These are phyloP conservation scores for Volvariella volvacea DNA, from an alignment of 1,284 basidiomycete species.

Conservation along the genomic window DNA sequence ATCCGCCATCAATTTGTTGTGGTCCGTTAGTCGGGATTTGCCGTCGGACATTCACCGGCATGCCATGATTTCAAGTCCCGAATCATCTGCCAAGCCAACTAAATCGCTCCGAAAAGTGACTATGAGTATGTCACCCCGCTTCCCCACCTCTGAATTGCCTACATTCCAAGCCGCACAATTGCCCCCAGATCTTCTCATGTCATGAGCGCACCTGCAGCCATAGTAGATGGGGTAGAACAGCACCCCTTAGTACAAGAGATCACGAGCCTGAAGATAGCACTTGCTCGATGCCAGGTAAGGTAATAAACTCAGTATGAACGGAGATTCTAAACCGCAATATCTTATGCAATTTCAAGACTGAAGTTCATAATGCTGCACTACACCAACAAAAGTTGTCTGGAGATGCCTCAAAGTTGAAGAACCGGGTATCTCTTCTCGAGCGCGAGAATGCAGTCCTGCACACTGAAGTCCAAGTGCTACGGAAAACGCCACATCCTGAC, in stretches of 20 bases:
- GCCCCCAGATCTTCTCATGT: too few relatives aligned
- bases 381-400: slow-evolving; percentile 59
- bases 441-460: slow-evolving; percentile 48
- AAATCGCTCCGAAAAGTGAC: too few relatives aligned
- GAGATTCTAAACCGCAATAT: slow-evolving; percentile 1
- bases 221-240: not conserved
- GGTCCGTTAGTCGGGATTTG: too few relatives aligned
- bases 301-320: too few relatives aligned
- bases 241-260: slow-evolving; percentile 67
- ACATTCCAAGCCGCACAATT: too few relatives aligned
- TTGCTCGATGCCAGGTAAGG: slow-evolving; percentile 60
- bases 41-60: too few relatives aligned
- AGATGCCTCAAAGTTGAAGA: slow-evolving; percentile 40
- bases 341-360: slow-evolving; percentile 40
- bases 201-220: too few relatives aligned
- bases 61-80: too few relatives aligned
- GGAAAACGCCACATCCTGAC: slow-evolving; percentile 40
- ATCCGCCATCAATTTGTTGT: too few relatives aligned
- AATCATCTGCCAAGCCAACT: too few relatives aligned
- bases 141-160: too few relatives aligned
- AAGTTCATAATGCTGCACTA: slow-evolving; percentile 55
- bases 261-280: slow-evolving; percentile 52
- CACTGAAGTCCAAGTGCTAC: slow-evolving; percentile 46
- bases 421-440: slow-evolving; percentile 41
- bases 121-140: too few relatives aligned